phyloP scores from a whole-genome alignment of 2,329 filamentous ascomycete genomes.

The Periconia digitata region DNA sequence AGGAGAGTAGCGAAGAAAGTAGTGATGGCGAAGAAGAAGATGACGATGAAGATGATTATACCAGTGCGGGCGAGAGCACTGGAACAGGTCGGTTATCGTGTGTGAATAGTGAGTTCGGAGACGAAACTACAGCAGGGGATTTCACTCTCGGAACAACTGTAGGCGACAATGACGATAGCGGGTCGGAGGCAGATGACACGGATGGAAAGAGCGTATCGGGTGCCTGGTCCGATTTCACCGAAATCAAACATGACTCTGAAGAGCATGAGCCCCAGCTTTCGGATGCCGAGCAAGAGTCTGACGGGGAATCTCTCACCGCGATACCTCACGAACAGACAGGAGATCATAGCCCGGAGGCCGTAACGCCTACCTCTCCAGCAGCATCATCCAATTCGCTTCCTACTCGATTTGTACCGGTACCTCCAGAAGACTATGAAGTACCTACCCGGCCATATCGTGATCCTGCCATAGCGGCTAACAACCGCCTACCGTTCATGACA shows the following conservation, averaged over 20 bases:
- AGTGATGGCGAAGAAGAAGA: slow-evolving; percentile 44
- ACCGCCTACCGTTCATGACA: slow-evolving; percentile 95
- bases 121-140: slow-evolving; percentile 59
- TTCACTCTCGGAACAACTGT: slow-evolving; percentile 45
- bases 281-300: slow-evolving; percentile 39
- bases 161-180: slow-evolving; percentile 29
- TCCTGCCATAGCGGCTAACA: slow-evolving; percentile 77
- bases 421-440: slow-evolving; percentile 83
- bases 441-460: slow-evolving; percentile 80
- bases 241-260: slow-evolving; percentile 68
- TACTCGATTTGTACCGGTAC: slow-evolving; percentile 73
- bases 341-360: slow-evolving; percentile 43
- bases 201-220: slow-evolving; percentile 62
- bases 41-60: slow-evolving; percentile 76
- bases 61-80: slow-evolving; percentile 82
- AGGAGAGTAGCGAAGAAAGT: slow-evolving; percentile 52
- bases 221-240: slow-evolving; percentile 81
- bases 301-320: slow-evolving; percentile 41
- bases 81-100: slow-evolving; percentile 71
- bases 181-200: slow-evolving; percentile 34
- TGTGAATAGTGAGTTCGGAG: slow-evolving; percentile 65
- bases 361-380: slow-evolving; percentile 52
- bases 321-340: slow-evolving; percentile 28
- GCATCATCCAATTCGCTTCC: slow-evolving; percentile 35
- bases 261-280: slow-evolving; percentile 34